Evolutionary conservation across 75 land plant species (phyloP), one percentile per base, ranked within the genome.

Genomic region (Cryptomeria japonica): DNA sequence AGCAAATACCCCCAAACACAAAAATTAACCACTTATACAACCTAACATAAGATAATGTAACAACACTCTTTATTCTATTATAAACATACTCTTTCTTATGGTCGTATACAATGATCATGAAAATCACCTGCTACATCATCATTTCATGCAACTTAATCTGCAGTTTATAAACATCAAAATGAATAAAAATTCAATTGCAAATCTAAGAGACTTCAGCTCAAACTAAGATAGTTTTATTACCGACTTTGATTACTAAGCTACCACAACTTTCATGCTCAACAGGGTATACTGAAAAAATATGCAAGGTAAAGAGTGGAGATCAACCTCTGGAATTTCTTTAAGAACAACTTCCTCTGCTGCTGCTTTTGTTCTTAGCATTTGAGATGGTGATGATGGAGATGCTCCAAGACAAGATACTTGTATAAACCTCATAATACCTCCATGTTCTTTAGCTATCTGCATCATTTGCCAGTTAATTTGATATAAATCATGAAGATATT

Each of bases 371-470:
- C 90, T 93, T 56, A 91, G 88, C 86, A 89, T 58, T 90, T 93
- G 97, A 18, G 99, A 96, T 10, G 99, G 95, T 77, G 99, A 95
- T 73, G 94, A 88, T 49, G 88, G 42, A 55, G 95, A 95, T 58
- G 99, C 95, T 31, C 99, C 99, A 61, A 98, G 92, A 88, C 96
- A 96, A 87, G 99, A 98, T 56, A 95, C 87, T 90, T 98, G 99
- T 58, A 98, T 92, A 87, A 94, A 96, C 89, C 99, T 93, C 89
- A 92, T 87, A 47, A 98, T 97, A 86, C 99, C 99, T 83, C 99
- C 99, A 92, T 98, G 99, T 88, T 97, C 98, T 87, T 92, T 94
- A 19, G 99, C 92, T 89, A 98, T 91, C 99, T 98, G 92, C 87
- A 86, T 18, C 84, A 89, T 46, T 86, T 86, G 31, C 75, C 38